Conservation (phyloP, 2,329 filamentous ascomycete genomes). For the Aspergillus novoparasiticus region DNA sequence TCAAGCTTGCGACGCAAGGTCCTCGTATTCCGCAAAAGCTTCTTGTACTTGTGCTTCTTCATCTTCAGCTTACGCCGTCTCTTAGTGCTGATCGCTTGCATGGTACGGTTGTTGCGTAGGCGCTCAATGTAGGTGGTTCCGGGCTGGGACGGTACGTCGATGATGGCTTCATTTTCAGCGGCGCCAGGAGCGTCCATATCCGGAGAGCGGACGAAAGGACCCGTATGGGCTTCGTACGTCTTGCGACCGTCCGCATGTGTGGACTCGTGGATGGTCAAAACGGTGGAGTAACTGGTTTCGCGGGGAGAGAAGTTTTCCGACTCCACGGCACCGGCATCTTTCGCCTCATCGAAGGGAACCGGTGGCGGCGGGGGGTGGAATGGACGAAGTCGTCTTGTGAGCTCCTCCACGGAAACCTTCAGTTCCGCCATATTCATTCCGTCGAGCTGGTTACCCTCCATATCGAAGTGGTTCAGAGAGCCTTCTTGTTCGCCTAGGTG, state of each 20-base stretch:
- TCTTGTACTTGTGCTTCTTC: conserved; percentile 99
- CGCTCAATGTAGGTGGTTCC: conserved; percentile 65
- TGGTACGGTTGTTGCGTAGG: conserved; percentile 59
- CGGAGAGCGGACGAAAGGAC: conserved; percentile 50
- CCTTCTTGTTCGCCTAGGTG: conserved; percentile 37
- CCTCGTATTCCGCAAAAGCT: conserved; percentile 90
- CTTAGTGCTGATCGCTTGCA: conserved; percentile 87
- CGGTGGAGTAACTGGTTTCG: conserved; percentile 51
- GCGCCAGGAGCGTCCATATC: conserved; percentile 41
- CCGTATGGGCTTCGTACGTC: conserved; percentile 54
- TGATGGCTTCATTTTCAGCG: conserved; percentile 29
- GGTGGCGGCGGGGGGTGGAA: conserved; percentile 86
- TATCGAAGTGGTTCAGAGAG: conserved; percentile 35
- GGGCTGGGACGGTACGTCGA: conserved; percentile 60
- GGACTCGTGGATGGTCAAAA: conserved; percentile 56
- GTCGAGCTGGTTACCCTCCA: conserved; percentile 43
- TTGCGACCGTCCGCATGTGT: conserved; percentile 53
- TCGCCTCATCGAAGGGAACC: conserved; percentile 55
- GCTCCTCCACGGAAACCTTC: conserved; percentile 67
- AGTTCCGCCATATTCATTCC: conserved; percentile 59
- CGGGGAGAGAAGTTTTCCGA: conserved; percentile 43
- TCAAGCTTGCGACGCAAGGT: conserved; percentile 85
- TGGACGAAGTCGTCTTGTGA: conserved; percentile 72
- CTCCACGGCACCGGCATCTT: conserved; percentile 34
- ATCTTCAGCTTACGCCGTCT: conserved; percentile 94